Base-by-base conservation (phyloP, 257 asterid species). In the Solanum corneliomulleri region DNA sequence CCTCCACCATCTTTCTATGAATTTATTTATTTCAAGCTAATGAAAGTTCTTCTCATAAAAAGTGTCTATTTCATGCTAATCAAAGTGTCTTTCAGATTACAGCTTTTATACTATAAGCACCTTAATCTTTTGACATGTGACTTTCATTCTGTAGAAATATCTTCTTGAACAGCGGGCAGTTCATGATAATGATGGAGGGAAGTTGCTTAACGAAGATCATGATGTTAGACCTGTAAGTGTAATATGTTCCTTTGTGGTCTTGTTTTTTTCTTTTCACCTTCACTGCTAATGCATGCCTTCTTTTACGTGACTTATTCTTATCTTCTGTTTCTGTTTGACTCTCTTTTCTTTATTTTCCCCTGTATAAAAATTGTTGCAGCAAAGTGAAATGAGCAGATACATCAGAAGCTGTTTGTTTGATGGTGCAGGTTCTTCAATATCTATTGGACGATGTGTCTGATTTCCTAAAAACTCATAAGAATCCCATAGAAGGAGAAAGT, bases 121-220 rank as follows among this genome's bases (percentile, higher is more conserved):
- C 85, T 49, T 29, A 81, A 49, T 47, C 42, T n/a, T 44, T 52
- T 35, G 85, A 29, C 58, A 56, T 81, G 35, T 60, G 16, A 75
- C 77, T 81, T 83, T 87, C 84, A 74, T 88, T 81, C 78, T 91
- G 89, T 86, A 97, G 99, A 94, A 93, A 88, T 95, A 94, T 91
- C 99, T 97, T 91, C 98, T 97, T 72, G 98, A 94, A 89, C 97
- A 95, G 90, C 95, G 95, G 88, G 99, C 99, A 85, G 98, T 97
- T 88, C 89, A 91, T 89, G 98, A 97, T 91, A 91, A 81, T 91
- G 98, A 95, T 88, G 98, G 97, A 88, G 94, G 98, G 87, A 97
- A 94, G 92, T 91, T 94, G 89, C 96, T 97, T 88, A 97, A 97
- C 90, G 99, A 97, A 90, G 98, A 97, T 89, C 93, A 93, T 88